Conservation (phyloP, 192 early-diverging fungal genomes). For the Coemansia pectinata region DNA sequence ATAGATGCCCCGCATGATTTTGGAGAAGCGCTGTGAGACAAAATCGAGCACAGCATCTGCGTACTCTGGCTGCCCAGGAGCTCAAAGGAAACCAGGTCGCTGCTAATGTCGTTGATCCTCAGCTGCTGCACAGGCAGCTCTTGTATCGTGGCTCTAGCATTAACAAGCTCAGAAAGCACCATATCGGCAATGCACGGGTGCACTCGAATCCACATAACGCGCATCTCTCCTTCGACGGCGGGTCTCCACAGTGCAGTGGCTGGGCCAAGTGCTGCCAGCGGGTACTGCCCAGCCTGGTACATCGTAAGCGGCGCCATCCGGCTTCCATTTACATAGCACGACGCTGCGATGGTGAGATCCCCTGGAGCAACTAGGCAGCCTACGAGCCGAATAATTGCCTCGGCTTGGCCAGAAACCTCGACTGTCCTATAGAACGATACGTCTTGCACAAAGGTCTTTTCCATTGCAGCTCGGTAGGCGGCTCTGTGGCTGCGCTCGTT, state of each 20-base stretch:
- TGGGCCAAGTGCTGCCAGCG: conserved; percentile 64
- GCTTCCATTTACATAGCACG: conserved; percentile 15
- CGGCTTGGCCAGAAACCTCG: conserved; percentile 63
- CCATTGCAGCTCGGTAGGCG: conserved; percentile 71
- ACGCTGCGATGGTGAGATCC: neutral
- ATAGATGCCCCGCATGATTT: neutral
- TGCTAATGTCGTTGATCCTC: conserved; percentile 54
- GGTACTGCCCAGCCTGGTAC: conserved; percentile 34
- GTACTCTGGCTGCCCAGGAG: conserved; percentile 79
- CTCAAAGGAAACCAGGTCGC: conserved; percentile 74
- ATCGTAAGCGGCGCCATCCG: conserved; percentile 38
- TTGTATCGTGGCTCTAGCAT: neutral
- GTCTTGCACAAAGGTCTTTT: conserved; percentile 81
- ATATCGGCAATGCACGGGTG: conserved; percentile 69
- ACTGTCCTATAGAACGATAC: conserved; percentile 77
- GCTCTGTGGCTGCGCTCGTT: conserved; percentile 83
- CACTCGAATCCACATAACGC: conserved; percentile 75
- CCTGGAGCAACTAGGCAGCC: conserved; percentile 61
- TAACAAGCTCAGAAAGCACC: conserved; percentile 38
- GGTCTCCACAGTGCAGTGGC: conserved; percentile 77
- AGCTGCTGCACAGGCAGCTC: neutral
- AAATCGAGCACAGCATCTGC: conserved; percentile 66
- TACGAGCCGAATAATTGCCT: conserved; percentile 57
- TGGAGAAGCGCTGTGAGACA: conserved; percentile 34
- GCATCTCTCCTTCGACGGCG: conserved; percentile 16